Evolutionary conservation across 495 filamentous ascomycete genomes (phyloP), one percentile per base, ranked within the genome.

Genomic region (Cercophora samala): DNA sequence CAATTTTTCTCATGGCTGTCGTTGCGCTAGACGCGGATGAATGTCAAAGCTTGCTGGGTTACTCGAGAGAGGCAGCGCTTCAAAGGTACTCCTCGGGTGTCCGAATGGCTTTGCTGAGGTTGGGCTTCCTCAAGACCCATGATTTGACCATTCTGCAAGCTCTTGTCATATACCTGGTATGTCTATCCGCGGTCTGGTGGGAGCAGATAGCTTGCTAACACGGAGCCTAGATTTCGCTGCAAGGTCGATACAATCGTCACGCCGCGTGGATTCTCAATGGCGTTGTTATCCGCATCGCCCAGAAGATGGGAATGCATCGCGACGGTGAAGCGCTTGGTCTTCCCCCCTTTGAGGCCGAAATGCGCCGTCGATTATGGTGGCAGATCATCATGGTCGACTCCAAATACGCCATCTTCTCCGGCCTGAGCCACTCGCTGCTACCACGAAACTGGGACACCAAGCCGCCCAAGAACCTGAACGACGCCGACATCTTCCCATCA

Each of bases 331-430:
- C 84, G 18, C 85, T 91, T 66, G 85, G 87, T 0, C 83, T 92
- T n/a, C 69, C 82, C 4, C 83, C 88, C 2, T 85, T 86, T 64
- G 88, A 91, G 69, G 84, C 88, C 18, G 89, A 92, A 69, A 88
- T 89, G 73, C 82, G 89, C 19, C 82, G 89, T 62, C 81, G 89
- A 0, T 75, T 91, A 46, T 92, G 89, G 89, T 92, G 88, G 89
- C 86, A 89, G 67, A 89, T 91, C 42, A 78, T 90, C 68, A 82
- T 89, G 64, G 84, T 90, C 69, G 90, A 92, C 64, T 80, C 79
- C 29, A 79, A 80, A 65, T 80, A 77, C 61, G 79, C 83, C 42
- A 83, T 89, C 64, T 80, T 90, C 51, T 86, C 89, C 58, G 90
- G 90, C 25, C 86, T 88, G 18, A 85, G 84, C 32, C 83, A 89